These are phyloP conservation scores for Boletus rex-veris DNA, from an alignment of 768 basidiomycete species.

Conservation along the genomic window DNA sequence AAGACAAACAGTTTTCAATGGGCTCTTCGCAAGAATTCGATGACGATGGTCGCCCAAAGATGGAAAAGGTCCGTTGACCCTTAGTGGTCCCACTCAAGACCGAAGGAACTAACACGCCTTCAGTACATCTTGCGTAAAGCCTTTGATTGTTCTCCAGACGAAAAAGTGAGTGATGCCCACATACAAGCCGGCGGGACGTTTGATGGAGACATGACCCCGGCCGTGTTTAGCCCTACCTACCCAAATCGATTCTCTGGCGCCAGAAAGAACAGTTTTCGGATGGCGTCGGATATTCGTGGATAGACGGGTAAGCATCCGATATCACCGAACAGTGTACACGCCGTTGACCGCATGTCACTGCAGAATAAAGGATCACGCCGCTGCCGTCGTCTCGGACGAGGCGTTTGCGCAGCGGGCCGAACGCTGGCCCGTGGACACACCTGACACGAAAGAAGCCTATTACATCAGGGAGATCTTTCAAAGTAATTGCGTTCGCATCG, in stretches of 20 bases:
- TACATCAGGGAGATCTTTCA: constrained; percentile 91
- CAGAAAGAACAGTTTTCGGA: constrained; percentile 99
- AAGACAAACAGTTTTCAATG: constrained; percentile 86
- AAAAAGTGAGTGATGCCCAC: constrained; percentile 46
- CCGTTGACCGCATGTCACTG: not conserved
- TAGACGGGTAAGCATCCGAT: constrained; percentile 68
- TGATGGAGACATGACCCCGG: not conserved
- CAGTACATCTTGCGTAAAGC: constrained; percentile 96
- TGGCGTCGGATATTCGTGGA: constrained; percentile 98
- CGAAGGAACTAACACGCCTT: constrained; percentile 7
- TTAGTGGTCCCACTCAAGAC: not conserved
- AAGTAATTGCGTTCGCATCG: constrained; percentile 35
- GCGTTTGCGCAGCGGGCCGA: constrained; percentile 66
- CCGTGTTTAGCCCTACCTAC: constrained; percentile 75
- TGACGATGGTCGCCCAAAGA: constrained; percentile 80
- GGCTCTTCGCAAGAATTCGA: constrained; percentile 72
- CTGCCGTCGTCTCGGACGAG: constrained; percentile 72
- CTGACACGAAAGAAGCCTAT: constrained; percentile 97
- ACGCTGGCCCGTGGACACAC: constrained; percentile 76
- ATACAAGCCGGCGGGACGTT: not conserved
- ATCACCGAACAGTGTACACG: not conserved
- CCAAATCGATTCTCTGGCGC: constrained; percentile 91
- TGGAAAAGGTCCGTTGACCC: constrained; percentile 78
- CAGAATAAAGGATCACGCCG: constrained; percentile 90
- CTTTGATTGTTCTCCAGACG: constrained; percentile 82